Evolutionary conservation across 2,329 filamentous ascomycete genomes (phyloP).

Genomic region (Diplodia sapinea): DNA sequence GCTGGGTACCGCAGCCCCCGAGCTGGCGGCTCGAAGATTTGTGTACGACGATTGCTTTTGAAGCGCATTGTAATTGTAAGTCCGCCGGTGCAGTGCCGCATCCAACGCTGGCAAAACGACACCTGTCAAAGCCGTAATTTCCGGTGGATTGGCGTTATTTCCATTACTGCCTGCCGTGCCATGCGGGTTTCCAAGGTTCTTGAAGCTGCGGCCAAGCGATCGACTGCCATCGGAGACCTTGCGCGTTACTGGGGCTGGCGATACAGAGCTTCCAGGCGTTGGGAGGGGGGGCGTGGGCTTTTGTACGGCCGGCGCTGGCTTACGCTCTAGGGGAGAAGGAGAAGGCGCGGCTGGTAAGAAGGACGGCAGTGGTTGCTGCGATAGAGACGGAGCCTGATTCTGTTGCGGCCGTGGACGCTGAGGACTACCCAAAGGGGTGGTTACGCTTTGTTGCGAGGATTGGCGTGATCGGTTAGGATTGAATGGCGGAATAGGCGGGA

Average conservation of each 20-base stretch:
- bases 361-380: conserved; percentile 43
- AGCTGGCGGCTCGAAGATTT: conserved; percentile 6
- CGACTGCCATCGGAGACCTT: conserved; percentile 23
- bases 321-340: conserved; percentile 1
- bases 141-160: conserved; percentile 52
- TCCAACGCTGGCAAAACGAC: conserved; percentile 94
- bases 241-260: conserved; percentile 26
- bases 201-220: conserved; percentile 28
- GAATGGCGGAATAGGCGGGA: conserved; percentile 46
- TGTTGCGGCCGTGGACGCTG: conserved; percentile 15
- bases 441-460: conserved; percentile 28
- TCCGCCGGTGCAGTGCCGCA: conserved; percentile 82
- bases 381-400: conserved; percentile 35
- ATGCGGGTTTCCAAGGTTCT: conserved; percentile 30
- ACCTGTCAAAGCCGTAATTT: conserved; percentile 84
- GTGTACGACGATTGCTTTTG: conserved; percentile 46
- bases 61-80: conserved; percentile 63
- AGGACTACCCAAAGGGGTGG: conserved; percentile 4
- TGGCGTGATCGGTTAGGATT: conserved; percentile 37
- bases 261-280: not conserved
- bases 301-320: conserved; percentile 12
- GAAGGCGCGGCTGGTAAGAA: conserved; percentile 33
- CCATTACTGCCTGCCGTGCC: not conserved
- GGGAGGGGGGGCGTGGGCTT: conserved; percentile 6
- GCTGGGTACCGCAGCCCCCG: not conserved